A percentile compares a stretch with the other conserved stretches of the same genome.
Evolutionary conservation across 805 yeast species (phyloP).

Genomic region (Maudiozyma pseudohumilis): DNA sequence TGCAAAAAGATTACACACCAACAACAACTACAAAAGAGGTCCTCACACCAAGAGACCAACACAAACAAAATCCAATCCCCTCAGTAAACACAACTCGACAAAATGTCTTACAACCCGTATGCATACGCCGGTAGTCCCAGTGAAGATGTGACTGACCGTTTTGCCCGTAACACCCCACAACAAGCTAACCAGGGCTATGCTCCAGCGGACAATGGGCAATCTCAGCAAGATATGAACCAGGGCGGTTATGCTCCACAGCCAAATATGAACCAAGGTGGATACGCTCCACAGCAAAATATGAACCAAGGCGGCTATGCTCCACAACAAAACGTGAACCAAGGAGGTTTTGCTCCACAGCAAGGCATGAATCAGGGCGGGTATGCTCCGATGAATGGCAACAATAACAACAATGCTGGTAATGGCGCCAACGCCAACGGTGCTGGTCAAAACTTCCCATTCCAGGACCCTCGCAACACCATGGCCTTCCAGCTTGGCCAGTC

Average conservation of each 20-base stretch:
- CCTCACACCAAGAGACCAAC: too few species aligned
- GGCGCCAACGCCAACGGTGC: slow-evolving; percentile 8
- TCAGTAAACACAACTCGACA: too few species aligned
- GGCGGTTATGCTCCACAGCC: background rate
- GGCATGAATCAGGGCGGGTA: background rate
- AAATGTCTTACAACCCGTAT: slow-evolving; percentile 42
- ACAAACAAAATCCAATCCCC: too few species aligned
- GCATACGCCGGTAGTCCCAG: slow-evolving; percentile 23
- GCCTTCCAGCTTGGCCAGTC: slow-evolving; percentile 83
- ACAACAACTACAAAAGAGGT: too few species aligned
- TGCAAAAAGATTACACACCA: too few species aligned
- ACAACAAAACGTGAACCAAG: slow-evolving; percentile 7
- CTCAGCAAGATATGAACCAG: slow-evolving; percentile 13
- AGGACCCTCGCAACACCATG: slow-evolving; percentile 71
- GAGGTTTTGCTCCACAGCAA: background rate
- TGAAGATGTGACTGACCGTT: slow-evolving; percentile 9
- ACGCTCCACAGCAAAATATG: background rate
- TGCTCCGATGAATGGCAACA: background rate
- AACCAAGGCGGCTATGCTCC: background rate
- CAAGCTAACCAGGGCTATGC: slow-evolving; percentile 17
- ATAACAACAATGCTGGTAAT: background rate
- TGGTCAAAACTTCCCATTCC: slow-evolving; percentile 36
- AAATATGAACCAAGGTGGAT: background rate
- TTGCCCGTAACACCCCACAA: slow-evolving; percentile 11
- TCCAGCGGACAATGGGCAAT: slow-evolving; percentile 28